Conservation (phyloP, 1,284 basidiomycete genomes). For the Ganoderma resinaceum region DNA sequence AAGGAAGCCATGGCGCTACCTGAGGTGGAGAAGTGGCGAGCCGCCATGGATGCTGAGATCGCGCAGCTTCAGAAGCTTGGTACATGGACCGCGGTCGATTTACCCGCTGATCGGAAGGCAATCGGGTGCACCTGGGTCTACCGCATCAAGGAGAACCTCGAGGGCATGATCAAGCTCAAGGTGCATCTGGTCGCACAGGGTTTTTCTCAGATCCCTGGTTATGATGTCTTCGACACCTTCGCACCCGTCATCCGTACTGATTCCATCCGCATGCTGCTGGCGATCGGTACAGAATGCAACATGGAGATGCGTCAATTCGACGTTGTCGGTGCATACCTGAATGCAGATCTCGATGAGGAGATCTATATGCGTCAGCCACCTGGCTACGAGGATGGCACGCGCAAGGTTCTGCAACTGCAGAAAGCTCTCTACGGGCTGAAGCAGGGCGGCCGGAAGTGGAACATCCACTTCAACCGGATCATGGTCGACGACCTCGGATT, state of each 20-base stretch:
- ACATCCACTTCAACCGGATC: slow-evolving; percentile 27
- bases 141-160: slow-evolving; percentile 38
- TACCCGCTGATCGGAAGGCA: slow-evolving; percentile 35
- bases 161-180: slow-evolving; percentile 43
- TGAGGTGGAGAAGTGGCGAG: slow-evolving; percentile 38
- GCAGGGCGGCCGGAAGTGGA: slow-evolving; percentile 39
- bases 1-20: slow-evolving; percentile 28
- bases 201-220: slow-evolving; percentile 46
- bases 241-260: slow-evolving; percentile 41
- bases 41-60: slow-evolving; percentile 43
- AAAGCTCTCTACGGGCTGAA: slow-evolving; percentile 41
- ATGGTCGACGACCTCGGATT: slow-evolving; percentile 31
- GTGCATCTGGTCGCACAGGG: slow-evolving; percentile 50
- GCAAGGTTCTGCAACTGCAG: slow-evolving; percentile 24
- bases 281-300: slow-evolving; percentile 38
- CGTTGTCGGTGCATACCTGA: slow-evolving; percentile 46
- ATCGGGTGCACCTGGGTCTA: slow-evolving; percentile 44
- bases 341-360: slow-evolving; percentile 45
- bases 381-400: slow-evolving; percentile 36
- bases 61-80: slow-evolving; percentile 32
- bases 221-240: slow-evolving; percentile 47
- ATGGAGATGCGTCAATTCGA: slow-evolving; percentile 41
- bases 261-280: slow-evolving; percentile 37
- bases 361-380: slow-evolving; percentile 48
- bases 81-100: slow-evolving; percentile 31